Evolutionary conservation across 208 protist genomes (phyloP), one percentile per base, ranked within the genome.

Genomic region (Lotmaria passim): DNA sequence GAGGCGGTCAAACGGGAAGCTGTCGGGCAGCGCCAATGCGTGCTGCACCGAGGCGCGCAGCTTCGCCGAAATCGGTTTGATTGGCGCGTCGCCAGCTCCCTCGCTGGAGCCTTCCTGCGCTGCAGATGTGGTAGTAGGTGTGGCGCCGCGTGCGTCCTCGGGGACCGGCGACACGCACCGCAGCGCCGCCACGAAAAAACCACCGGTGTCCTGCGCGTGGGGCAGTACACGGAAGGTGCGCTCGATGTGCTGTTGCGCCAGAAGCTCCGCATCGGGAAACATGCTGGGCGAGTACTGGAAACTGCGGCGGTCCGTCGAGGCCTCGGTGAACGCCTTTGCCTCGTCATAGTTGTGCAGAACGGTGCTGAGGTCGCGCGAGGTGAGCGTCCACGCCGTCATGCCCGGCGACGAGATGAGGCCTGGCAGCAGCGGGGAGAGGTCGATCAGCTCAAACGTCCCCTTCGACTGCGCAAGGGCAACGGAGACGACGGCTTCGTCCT

Each of bases 111-210:
- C 73, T n/a, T 21, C 53, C n/a, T n/a, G n/a, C n/a, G n/a, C n/a
- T n/a, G n/a, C n/a, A n/a, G n/a, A n/a, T n/a, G n/a, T n/a, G n/a
- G n/a, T n/a, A 12, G 69, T 44, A 7, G 44, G 6, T 26, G 57
- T 38, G 38, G 50, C 52, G 24, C 8, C 43, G 28, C 69, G 59
- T n/a, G 71, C 19, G 23, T 51, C 48, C 24, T 69, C 67, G 7
- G 74, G 66, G n/a, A 89, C 68, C 69, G 90, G 86, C 48, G 64
- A 52, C 8, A 95, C 69, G 63, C 89, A 94, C 36, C 83, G 73
- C 74, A 99, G 68, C 28, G 95, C 89, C 0, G 97, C 95, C 19
- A 99, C 80, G 77, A 99, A 99, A 83, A 99, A 99, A 48, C 97
- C 98, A 33, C 98, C 98, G 19, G 96, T 98, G 81, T 99, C 90